These are phyloP conservation scores for Cercospora sojina DNA, from an alignment of 2,329 filamentous ascomycete genomes.

Conservation along the genomic window DNA sequence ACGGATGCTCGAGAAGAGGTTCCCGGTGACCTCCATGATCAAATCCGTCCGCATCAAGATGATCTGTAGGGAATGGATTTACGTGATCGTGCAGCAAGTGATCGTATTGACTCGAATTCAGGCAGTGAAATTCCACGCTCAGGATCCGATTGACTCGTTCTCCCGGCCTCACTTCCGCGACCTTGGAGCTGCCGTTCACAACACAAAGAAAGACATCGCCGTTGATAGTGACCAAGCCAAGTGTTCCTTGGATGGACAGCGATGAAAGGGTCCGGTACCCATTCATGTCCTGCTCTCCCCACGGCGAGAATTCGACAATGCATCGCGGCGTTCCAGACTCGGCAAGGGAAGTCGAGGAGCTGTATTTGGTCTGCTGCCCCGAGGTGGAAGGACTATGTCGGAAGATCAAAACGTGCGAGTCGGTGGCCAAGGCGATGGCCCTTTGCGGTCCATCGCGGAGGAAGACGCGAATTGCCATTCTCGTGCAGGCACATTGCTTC, in stretches of 20 bases:
- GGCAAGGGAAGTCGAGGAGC: conserved; percentile 37
- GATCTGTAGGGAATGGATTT: conserved; percentile 56
- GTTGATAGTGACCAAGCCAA: conserved; percentile 81
- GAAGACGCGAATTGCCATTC: conserved; percentile 70
- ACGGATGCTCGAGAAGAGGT: conserved; percentile 77
- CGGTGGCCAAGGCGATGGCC: conserved; percentile 80
- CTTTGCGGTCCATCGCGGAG: conserved; percentile 84
- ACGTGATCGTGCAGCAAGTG: conserved; percentile 62
- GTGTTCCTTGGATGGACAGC: conserved; percentile 75
- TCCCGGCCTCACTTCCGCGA: conserved; percentile 78
- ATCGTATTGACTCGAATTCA: conserved; percentile 85
- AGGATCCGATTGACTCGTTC: conserved; percentile 87
- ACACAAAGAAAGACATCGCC: conserved; percentile 88
- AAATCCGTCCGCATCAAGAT: conserved; percentile 54
- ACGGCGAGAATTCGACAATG: conserved; percentile 80
- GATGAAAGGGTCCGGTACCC: conserved; percentile 75
- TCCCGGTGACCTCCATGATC: conserved; percentile 63
- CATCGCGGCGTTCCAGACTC: conserved; percentile 58
- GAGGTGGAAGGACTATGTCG: conserved; percentile 69
- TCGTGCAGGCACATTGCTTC: conserved; percentile 20
- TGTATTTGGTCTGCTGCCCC: conserved; percentile 56
- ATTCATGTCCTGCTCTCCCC: conserved; percentile 64
- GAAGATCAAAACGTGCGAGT: conserved; percentile 78
- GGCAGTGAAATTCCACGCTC: conserved; percentile 84
- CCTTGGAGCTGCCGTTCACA: conserved; percentile 74